A percentile compares a stretch with the other conserved stretches of the same genome.
phyloP scores from a whole-genome alignment of 139 green algal species.

The Diplosphaera chodatii region DNA sequence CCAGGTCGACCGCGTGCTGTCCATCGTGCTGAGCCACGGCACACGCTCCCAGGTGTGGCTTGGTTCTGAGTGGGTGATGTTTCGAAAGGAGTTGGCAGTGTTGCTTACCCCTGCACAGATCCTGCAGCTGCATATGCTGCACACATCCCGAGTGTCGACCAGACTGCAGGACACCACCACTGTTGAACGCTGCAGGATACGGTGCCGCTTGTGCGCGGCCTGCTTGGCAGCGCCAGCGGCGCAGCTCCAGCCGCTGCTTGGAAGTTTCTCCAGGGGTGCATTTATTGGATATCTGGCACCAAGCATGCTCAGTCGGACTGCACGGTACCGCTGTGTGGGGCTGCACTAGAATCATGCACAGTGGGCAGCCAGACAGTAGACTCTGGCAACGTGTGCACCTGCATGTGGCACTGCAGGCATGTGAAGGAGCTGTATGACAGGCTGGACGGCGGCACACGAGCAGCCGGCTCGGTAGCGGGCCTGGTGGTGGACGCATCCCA shows the following conservation, averaged over 20 bases:
- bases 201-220: neutral
- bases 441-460: conserved; percentile 2
- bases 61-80: no score
- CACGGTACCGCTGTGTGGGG: no score
- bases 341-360: no score
- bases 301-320: no score
- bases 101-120: no score
- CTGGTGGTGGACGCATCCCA: conserved; percentile 11
- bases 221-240: neutral
- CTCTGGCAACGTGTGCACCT: neutral
- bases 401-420: conserved; percentile 5
- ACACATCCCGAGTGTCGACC: no score
- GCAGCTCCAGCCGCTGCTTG: conserved; percentile 7
- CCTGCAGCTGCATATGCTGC: no score
- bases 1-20: conserved; percentile 10
- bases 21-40: conserved; percentile 12
- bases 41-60: conserved; percentile 21
- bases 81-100: no score
- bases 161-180: no score
- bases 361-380: no score
- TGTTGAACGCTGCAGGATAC: conserved; percentile 6
- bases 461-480: conserved; percentile 11
- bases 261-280: conserved; percentile 8
- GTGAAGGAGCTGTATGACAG: neutral
- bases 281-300: no score